Evolutionary conservation across 2,329 filamentous ascomycete genomes (phyloP).

Genomic region (Trichoderma simmonsii): DNA sequence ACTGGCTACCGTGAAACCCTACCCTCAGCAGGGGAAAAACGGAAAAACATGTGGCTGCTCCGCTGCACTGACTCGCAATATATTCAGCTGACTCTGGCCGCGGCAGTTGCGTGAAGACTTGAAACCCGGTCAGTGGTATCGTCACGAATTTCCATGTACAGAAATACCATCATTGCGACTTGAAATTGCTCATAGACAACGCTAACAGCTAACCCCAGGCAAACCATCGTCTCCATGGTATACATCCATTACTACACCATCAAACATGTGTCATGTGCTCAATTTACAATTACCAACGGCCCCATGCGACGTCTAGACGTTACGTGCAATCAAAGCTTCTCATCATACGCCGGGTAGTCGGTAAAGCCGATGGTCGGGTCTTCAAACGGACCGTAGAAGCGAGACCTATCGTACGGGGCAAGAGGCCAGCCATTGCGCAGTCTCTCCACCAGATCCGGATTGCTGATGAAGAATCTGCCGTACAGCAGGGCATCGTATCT

Average conservation of each 20-base stretch:
- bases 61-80: neutral
- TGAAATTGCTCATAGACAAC: neutral
- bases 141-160: neutral
- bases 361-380: conserved; percentile 35
- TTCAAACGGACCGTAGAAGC: conserved; percentile 43
- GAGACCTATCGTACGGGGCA: conserved; percentile 40
- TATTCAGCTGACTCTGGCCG: neutral
- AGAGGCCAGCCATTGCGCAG: conserved; percentile 40
- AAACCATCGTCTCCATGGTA: neutral
- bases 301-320: neutral
- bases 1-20: neutral
- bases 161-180: neutral
- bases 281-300: neutral
- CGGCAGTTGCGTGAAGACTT: neutral
- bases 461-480: conserved; percentile 47
- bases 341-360: conserved; percentile 31
- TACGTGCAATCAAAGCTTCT: neutral
- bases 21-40: neutral
- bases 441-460: conserved; percentile 46
- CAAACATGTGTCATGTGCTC: neutral
- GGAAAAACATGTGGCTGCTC: neutral
- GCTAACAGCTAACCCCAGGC: neutral
- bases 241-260: neutral
- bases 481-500: conserved; percentile 47
- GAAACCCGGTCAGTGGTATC: neutral